Evolutionary conservation across 2,329 filamentous ascomycete species (phyloP), one percentile per base, ranked within the genome.

Genomic region (Lachnellula suecica): DNA sequence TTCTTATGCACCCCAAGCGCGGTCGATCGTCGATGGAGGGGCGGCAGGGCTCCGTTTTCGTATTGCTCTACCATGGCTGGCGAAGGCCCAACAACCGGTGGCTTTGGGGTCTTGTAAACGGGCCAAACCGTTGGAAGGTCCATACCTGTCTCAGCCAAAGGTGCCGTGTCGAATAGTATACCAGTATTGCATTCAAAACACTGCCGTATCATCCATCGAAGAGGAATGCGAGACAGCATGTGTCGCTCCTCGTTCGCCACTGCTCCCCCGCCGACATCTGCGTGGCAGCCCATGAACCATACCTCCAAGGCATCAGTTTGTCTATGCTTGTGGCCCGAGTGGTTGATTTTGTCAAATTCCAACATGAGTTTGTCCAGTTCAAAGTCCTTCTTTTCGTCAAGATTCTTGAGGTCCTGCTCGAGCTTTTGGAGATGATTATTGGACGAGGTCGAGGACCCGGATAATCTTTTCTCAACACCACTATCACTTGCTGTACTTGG

Each of bases 161-260:
- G 56, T 5, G 66, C 64, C 0, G 70, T 67, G 35, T 68, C 65
- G 64, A 75, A 75, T 17, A 74, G 57, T 31, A 76, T 75, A 2
- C 72, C 73, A 0, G 74, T 75, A 45, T 75, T 62, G 62, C 72
- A 75, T 55, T 74, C 71, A 57, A 76, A 76, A 52, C 70, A 72
- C 57, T 76, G 73, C 19, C 73, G 67, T 10, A 77, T 66, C 74
- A 77, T 77, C 74, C 74, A 77, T 2, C 73, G 69, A 3, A 77
- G 65, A 4, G 74, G 73, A 13, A 75, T 75, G 3, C 70, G 70
- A 4, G 72, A 68, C 8, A 76, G 68, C 58, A 72, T 73, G 50
- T 76, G 73, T 2, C 72, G 67, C 37, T 63, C 64, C 29, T 69
- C 67, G 52, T 75, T 75, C 2, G 60, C 52, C 3, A 73, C 70